Percentiles rank a stretch among this genome's conserved stretches.
These are phyloP conservation scores for Suillus weaverae DNA, from an alignment of 768 basidiomycete genomes.

Conservation along the genomic window DNA sequence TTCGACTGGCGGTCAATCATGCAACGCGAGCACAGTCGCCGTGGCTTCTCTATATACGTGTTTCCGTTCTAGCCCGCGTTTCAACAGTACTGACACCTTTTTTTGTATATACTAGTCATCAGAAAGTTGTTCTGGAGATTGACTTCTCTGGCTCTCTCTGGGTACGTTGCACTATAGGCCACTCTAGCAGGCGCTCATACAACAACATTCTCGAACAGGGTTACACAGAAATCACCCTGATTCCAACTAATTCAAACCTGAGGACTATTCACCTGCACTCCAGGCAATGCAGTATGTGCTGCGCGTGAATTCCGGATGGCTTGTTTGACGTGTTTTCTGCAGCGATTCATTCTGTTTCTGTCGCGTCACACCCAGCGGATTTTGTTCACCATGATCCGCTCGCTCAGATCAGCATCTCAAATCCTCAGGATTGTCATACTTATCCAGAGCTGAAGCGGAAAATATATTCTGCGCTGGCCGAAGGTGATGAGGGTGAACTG, in stretches of 20 bases:
- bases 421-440: conserved; percentile 76
- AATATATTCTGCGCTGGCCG: conserved; percentile 86
- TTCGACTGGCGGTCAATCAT: conserved; percentile 35
- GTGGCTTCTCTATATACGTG: conserved; percentile 88
- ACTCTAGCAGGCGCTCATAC: conserved; percentile 21
- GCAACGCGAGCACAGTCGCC: conserved; percentile 76
- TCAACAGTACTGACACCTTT: conserved; percentile 44
- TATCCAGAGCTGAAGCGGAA: conserved; percentile 94
- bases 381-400: conserved; percentile 81
- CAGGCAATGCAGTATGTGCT: conserved; percentile 76
- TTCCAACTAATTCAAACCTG: conserved; percentile 78
- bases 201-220: conserved; percentile 51
- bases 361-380: conserved; percentile 69
- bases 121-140: conserved; percentile 93
- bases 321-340: conserved; percentile 24
- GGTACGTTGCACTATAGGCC: conserved; percentile 47
- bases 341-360: conserved; percentile 76
- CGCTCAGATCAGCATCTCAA: conserved; percentile 60
- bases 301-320: conserved; percentile 16
- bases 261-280: conserved; percentile 86
- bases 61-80: conserved; percentile 37
- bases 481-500: conserved; percentile 92
- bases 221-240: conserved; percentile 89
- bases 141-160: conserved; percentile 87
- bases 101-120: conserved; percentile 82